Evolutionary conservation across 345 rosid species (phyloP).

Genomic region (Anastatica hierochuntica): DNA sequence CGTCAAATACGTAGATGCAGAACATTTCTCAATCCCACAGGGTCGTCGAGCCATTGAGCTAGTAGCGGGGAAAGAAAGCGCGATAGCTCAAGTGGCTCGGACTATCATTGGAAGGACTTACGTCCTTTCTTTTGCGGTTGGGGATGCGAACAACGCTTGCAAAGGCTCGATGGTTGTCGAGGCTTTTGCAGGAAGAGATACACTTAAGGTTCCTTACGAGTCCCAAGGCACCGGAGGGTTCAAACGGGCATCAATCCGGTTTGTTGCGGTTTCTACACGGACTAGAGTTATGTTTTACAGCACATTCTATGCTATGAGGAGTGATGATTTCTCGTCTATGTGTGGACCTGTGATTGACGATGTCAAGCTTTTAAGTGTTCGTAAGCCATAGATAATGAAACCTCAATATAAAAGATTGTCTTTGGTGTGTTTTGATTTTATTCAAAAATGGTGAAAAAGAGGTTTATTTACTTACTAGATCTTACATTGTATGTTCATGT

Average conservation of each 20-base stretch:
- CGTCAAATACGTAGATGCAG: too few relatives aligned
- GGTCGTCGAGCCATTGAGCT: constrained; percentile 61
- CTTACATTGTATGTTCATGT: too few relatives aligned
- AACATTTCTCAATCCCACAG: constrained; percentile 51
- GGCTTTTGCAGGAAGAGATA: constrained; percentile 58
- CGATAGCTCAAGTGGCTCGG: constrained; percentile 49
- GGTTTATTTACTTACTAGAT: too few relatives aligned
- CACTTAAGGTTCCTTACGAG: constrained; percentile 43
- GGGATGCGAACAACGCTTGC: constrained; percentile 65
- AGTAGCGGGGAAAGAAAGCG: constrained; percentile 76
- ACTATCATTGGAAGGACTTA: constrained; percentile 45
- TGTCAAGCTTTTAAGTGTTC: constrained; percentile 45
- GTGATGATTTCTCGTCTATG: constrained; percentile 57
- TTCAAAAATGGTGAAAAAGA: too few relatives aligned
- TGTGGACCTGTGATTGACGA: constrained; percentile 82
- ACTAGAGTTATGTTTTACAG: constrained; percentile 63
- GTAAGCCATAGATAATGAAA: too few relatives aligned
- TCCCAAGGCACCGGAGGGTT: constrained; percentile 75
- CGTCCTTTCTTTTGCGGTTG: constrained; percentile 51
- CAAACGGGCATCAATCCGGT: constrained; percentile 39
- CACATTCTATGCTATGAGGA: constrained; percentile 64
- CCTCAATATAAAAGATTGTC: too few relatives aligned
- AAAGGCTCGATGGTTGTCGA: constrained; percentile 63
- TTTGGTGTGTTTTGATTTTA: too few relatives aligned
- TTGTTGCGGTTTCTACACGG: constrained; percentile 35